phyloP scores from a whole-genome alignment of 148 eudicot species.

The Diospyros kaki region DNA sequence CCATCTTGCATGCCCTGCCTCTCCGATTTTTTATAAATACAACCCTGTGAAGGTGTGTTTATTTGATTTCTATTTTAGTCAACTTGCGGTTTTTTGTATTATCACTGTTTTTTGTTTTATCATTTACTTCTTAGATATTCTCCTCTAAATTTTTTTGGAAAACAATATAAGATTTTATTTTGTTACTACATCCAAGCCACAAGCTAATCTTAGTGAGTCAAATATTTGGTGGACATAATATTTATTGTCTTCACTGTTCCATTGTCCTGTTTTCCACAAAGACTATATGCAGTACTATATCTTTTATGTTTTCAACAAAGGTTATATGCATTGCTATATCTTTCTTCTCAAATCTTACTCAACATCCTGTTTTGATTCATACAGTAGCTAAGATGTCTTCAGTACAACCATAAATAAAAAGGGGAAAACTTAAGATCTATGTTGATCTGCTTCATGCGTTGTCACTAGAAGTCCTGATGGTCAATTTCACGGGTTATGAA shows the following conservation, averaged over 20 bases:
- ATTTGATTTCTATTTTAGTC: background rate
- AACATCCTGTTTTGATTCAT: background rate
- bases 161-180: background rate
- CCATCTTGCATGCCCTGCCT: conserved; percentile 99
- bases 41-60: conserved; percentile 86
- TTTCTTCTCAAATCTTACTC: background rate
- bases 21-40: conserved; percentile 95
- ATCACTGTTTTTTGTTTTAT: background rate
- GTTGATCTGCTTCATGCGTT: background rate
- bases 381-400: background rate
- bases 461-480: background rate
- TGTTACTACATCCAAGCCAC: background rate
- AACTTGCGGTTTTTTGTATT: background rate
- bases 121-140: background rate
- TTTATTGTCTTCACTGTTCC: background rate
- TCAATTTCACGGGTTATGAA: background rate
- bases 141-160: conserved; percentile 2
- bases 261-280: too few species aligned
- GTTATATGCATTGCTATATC: too few species aligned
- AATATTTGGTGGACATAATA: background rate
- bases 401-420: background rate
- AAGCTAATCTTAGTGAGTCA: background rate
- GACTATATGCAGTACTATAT: too few species aligned
- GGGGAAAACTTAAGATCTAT: background rate
- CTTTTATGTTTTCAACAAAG: too few species aligned